Conservation (phyloP, 1,284 basidiomycete species). For the Naganishia sp. region DNA sequence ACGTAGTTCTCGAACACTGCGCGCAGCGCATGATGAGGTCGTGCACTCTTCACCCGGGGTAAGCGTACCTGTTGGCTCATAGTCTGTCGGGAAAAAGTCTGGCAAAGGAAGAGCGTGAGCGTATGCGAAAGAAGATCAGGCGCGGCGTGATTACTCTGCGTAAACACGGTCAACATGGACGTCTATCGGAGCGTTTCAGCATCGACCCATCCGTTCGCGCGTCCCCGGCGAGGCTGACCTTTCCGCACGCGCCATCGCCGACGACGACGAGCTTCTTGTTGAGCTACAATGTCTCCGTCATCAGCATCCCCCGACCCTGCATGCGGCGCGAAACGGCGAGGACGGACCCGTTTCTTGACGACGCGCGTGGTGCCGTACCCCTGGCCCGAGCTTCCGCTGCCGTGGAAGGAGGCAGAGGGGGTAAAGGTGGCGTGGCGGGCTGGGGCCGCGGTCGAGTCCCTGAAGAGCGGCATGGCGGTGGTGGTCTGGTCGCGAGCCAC, state of each 20-base stretch:
- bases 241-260: slow-evolving; percentile 89
- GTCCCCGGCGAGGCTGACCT: slow-evolving; percentile 42
- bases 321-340: too few species aligned
- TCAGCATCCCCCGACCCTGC: too few species aligned
- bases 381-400: not conserved
- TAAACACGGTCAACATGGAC: slow-evolving; percentile 59
- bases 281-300: slow-evolving; percentile 43
- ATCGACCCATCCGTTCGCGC: too few species aligned
- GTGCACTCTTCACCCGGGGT: too few species aligned
- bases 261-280: slow-evolving; percentile 77
- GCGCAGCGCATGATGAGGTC: slow-evolving; percentile 3
- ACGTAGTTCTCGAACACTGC: slow-evolving; percentile 86
- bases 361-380: slow-evolving; percentile 2
- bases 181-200: slow-evolving; percentile 59
- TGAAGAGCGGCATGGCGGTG: too few species aligned
- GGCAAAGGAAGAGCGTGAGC: too few species aligned
- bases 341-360: slow-evolving; percentile 16
- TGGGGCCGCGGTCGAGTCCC: too few species aligned
- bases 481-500: too few species aligned
- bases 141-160: slow-evolving; percentile 39
- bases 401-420: not conserved
- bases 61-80: slow-evolving; percentile 68
- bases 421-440: too few species aligned
- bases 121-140: not conserved
- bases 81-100: slow-evolving; percentile 50